Evolutionary conservation across 2,329 filamentous ascomycete species (phyloP), one percentile per base, ranked within the genome.

Genomic region (Niveomyces coronatus): DNA sequence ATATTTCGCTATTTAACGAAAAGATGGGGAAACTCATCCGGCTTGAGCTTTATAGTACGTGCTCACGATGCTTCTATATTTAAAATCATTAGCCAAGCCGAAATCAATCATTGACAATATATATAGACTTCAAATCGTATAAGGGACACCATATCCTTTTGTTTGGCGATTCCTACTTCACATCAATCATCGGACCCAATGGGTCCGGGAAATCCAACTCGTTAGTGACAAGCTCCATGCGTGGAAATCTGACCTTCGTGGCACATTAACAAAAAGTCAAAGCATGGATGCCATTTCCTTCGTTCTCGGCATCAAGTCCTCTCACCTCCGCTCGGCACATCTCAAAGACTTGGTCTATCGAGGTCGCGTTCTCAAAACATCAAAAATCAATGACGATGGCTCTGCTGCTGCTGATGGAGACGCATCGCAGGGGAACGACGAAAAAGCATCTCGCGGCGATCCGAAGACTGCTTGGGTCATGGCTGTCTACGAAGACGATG

Each of bases 211-310:
- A 98, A 63, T 98, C 91, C 15, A 98, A 98, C 61, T 94, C 88
- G 85, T 89, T 64, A 57, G 79, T 68, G 29, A 7, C 18, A 20
- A 4, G 3, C 11, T 8, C 11, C 1, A 1, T n/a, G 5, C 47
- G 31, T 17, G n/a, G n/a, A n/a, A n/a, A n/a, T n/a, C n/a, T n/a
- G n/a, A n/a, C n/a, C n/a, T n/a, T n/a, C n/a, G n/a, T n/a, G n/a
- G n/a, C n/a, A n/a, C n/a, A n/a, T n/a, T n/a, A n/a, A n/a, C n/a
- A n/a, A n/a, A n/a, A n/a, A n/a, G n/a, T n/a, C n/a, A n/a, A n/a
- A 93, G 85, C 43, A 98, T 98, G 91, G 91, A 98, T 60, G 91
- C 91, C 50, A 98, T 98, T 51, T 98, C 91, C 48, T 98, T 98
- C 62, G 91, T 98, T 43, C 76, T 98, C 41, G 91, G 91, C 48